phyloP scores from a whole-genome alignment of 2,329 filamentous ascomycete species.

The Epichloe baconii region DNA sequence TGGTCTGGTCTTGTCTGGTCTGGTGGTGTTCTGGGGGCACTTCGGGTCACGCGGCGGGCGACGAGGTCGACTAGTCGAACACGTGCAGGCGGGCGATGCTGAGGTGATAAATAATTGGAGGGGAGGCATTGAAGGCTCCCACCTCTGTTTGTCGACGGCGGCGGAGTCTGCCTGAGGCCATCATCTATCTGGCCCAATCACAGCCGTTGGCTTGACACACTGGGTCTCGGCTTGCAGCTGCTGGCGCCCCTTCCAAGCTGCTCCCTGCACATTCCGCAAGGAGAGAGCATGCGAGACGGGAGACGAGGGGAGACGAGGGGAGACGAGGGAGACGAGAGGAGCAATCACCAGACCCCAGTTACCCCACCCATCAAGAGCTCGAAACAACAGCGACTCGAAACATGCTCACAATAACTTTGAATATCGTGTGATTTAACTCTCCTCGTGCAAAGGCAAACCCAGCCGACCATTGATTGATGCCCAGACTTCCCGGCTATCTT shows the following conservation, averaged over 20 bases:
- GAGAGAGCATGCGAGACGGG: neutral
- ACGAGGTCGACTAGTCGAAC: constrained; percentile 7
- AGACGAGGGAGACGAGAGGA: neutral
- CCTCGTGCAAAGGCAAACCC: neutral
- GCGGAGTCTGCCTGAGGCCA: constrained; percentile 6
- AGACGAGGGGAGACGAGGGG: neutral
- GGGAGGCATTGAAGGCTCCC: neutral
- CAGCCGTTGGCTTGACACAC: neutral
- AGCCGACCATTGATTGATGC: too few species aligned
- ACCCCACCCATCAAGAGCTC: too few species aligned
- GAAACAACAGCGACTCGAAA: too few species aligned
- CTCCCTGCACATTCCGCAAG: neutral
- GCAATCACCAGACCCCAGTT: too few species aligned
- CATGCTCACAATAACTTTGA: too few species aligned
- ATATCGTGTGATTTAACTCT: too few species aligned
- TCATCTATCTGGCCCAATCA: constrained; percentile 2
- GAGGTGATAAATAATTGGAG: constrained; percentile 5
- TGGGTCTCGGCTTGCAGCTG: neutral
- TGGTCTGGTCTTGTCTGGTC: neutral
- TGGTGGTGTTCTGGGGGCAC: neutral
- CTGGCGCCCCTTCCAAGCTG: neutral
- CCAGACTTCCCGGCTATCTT: too few species aligned
- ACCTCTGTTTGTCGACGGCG: neutral
- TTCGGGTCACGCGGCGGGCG: constrained; percentile 9
- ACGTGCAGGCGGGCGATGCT: constrained; percentile 8